phyloP scores from a whole-genome alignment of 2,329 filamentous ascomycete genomes.

The Alternaria sp. region DNA sequence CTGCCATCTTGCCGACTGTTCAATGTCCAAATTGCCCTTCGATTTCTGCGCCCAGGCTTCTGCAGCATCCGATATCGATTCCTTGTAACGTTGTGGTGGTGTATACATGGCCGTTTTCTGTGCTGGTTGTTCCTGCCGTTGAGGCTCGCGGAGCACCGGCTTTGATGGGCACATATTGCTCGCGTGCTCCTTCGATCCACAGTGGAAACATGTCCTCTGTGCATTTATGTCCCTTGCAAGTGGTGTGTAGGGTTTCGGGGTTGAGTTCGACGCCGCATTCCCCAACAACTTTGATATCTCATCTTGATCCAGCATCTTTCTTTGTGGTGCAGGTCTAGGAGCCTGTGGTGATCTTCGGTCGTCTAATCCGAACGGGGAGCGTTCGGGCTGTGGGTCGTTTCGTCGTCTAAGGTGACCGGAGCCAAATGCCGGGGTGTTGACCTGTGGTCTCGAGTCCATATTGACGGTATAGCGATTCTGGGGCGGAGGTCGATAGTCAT shows the following conservation, averaged over 20 bases:
- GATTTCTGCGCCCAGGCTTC: slow-evolving; percentile 34
- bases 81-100: slow-evolving; percentile 16
- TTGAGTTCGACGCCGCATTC: slow-evolving; percentile 9
- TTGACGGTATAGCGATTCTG: slow-evolving; percentile 36
- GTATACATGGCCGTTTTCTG: slow-evolving; percentile 11
- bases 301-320: slow-evolving; percentile 33
- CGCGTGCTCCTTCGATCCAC: slow-evolving; percentile 32
- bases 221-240: slow-evolving; percentile 29
- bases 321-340: slow-evolving; percentile 16
- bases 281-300: slow-evolving; percentile 38
- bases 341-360: slow-evolving; percentile 1
- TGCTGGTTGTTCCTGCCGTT: slow-evolving; percentile 7
- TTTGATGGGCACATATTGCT: slow-evolving; percentile 33
- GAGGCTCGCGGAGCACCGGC: slow-evolving; percentile 29
- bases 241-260: slow-evolving; percentile 26
- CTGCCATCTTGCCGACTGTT: slow-evolving; percentile 12
- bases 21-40: slow-evolving; percentile 19
- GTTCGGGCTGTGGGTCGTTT: slow-evolving; percentile 24
- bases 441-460: slow-evolving; percentile 37
- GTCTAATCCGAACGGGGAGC: background rate
- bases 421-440: slow-evolving; percentile 35
- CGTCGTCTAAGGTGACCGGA: slow-evolving; percentile 34
- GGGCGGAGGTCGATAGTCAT: slow-evolving; percentile 10
- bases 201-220: slow-evolving; percentile 39
- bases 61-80: slow-evolving; percentile 35